Conservation (phyloP, 139 green algal species). For the Protoeuglena noctilucae region DNA sequence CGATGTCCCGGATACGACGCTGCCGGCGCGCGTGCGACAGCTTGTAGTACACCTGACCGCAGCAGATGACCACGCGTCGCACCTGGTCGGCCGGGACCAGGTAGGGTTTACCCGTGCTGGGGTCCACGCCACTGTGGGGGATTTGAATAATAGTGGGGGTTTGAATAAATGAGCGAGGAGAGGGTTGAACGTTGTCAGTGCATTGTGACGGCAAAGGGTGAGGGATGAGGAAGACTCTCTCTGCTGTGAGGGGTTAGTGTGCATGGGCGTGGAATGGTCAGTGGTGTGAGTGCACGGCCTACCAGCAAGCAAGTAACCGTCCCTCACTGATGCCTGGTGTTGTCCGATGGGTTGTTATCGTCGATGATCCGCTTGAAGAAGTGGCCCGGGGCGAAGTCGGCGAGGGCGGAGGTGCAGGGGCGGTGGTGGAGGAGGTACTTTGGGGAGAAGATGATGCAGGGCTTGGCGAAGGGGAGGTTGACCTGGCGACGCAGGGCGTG, state of each 20-base stretch:
- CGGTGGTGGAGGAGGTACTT: slow-evolving; percentile 61
- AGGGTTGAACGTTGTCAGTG: too few species aligned
- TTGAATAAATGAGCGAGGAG: too few species aligned
- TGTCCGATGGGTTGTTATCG: slow-evolving; percentile 45
- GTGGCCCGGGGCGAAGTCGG: slow-evolving; percentile 33
- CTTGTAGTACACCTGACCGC: slow-evolving; percentile 49
- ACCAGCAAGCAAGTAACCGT: too few species aligned
- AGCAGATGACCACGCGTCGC: slow-evolving; percentile 43
- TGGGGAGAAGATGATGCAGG: slow-evolving; percentile 38
- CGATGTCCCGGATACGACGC: slow-evolving; percentile 31
- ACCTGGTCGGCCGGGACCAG: slow-evolving; percentile 26
- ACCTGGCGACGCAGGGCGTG: slow-evolving; percentile 47
- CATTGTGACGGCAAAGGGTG: too few species aligned
- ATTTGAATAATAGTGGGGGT: too few species aligned
- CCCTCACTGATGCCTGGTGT: too few species aligned
- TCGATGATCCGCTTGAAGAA: slow-evolving; percentile 60
- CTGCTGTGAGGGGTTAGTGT: too few species aligned
- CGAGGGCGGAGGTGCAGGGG: slow-evolving; percentile 34
- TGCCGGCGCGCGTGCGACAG: slow-evolving; percentile 12
- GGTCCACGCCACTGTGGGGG: slow-evolving; percentile 14
- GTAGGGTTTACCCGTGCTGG: slow-evolving; percentile 19
- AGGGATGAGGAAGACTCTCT: too few species aligned
- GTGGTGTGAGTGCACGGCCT: too few species aligned
- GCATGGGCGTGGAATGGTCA: too few species aligned
- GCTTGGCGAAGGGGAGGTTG: slow-evolving; percentile 28